Base-by-base conservation (phyloP, 768 basidiomycete species). In the Boletus insuetus region DNA sequence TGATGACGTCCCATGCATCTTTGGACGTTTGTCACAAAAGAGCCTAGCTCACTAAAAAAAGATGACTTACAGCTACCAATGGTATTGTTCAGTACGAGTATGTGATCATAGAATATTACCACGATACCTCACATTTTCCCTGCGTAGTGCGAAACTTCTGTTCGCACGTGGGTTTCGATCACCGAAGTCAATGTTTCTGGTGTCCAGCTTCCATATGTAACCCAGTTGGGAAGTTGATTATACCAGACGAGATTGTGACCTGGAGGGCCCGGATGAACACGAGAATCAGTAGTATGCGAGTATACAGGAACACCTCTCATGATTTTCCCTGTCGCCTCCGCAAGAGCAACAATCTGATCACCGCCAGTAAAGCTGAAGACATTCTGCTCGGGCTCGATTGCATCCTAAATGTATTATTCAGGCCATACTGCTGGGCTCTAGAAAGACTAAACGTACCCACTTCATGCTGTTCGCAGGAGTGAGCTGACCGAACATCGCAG, bases 1-100 rank as follows among this genome's bases (percentile, higher is more conserved):
- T 60, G 13, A 65, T 29, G 22, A 66, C 61, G 45, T 66, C 64
- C 64, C 61, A 65, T 7, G 58, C 55, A 6, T 63, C 61, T 66
- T 53, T 20, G 8, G 38, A 20, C 1, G 10, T 16, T n/a, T 13
- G 29, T 57, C 46, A 57, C 37, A 45, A 17, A 46, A 19, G 7
- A 13, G 16, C 1, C 4, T 7, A 45, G 11, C 13, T 7, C 29
- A 31, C n/a, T 19, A 17, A 17, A 22, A 17, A 22, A 6, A 46
- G 3, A n/a, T n/a, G 1, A 55, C 64, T 55, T 51, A 65, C 61
- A 56, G 4, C 52, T 65, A 35, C 6, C 34, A 43, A 17, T 4
- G 6, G 7, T 26, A 13, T 42, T 16, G 12, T 38, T 54, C 13
- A 51, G 38, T 50, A 16, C n/a, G 22, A 22, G 22, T 22, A 22